A percentile compares a stretch with the other conserved stretches of the same genome.
Evolutionary conservation across 2,329 filamentous ascomycete genomes (phyloP).

Genomic region (Xylaria sp.): DNA sequence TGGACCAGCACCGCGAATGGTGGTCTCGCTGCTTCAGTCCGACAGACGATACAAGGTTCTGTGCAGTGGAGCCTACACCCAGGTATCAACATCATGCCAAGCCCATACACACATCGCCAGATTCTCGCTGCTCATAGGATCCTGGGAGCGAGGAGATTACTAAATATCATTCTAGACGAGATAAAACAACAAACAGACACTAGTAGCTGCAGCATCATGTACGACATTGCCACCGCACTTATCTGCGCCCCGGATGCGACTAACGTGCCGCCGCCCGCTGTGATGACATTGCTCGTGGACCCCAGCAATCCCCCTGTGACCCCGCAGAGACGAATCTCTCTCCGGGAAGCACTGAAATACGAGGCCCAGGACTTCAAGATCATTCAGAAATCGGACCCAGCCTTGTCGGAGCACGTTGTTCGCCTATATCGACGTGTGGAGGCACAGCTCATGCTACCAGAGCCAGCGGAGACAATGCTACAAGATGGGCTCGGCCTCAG

Average conservation of each 20-base stretch:
- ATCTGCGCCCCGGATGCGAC: conserved; percentile 69
- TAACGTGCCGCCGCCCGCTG: conserved; percentile 47
- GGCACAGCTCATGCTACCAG: conserved; percentile 59
- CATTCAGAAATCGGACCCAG: conserved; percentile 61
- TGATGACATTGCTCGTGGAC: conserved; percentile 43
- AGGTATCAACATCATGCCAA: conserved; percentile 59
- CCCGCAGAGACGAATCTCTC: conserved; percentile 56
- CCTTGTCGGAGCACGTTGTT: conserved; percentile 65
- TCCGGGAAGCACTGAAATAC: conserved; percentile 64
- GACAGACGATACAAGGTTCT: conserved; percentile 66
- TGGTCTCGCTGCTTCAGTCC: conserved; percentile 63
- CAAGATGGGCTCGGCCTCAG: conserved; percentile 50
- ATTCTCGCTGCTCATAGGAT: conserved; percentile 65
- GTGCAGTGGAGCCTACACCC: conserved; percentile 70
- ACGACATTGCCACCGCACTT: conserved; percentile 72
- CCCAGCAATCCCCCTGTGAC: conserved; percentile 43
- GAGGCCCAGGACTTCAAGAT: conserved; percentile 63
- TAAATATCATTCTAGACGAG: conserved; percentile 70
- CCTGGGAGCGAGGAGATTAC: conserved; percentile 64
- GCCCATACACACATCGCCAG: conserved; percentile 75
- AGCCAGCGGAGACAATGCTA: conserved; percentile 48
- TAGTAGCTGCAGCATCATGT: conserved; percentile 63
- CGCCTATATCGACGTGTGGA: conserved; percentile 69
- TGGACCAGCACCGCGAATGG: conserved; percentile 65
- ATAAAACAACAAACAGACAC: conserved; percentile 65